These are phyloP conservation scores for Striga asiatica DNA, from an alignment of 257 asterid species.

Conservation along the genomic window DNA sequence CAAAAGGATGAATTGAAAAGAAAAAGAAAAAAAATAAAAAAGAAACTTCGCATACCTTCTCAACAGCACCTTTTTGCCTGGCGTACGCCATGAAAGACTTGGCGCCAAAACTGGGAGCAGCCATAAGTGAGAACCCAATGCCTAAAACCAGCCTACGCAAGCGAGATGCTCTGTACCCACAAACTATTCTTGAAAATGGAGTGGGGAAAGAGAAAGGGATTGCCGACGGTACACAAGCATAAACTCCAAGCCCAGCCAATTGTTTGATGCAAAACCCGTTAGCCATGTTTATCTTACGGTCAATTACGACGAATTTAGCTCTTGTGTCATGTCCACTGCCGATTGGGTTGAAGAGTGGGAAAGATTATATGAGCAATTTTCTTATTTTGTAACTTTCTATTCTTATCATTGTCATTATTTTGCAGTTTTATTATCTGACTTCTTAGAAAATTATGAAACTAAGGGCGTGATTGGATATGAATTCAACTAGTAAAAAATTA, in stretches of 20 bases:
- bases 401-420: too few species aligned
- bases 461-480: too few species aligned
- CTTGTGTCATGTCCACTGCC: too few species aligned
- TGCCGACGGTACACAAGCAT: constrained; percentile 20
- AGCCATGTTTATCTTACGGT: too few species aligned
- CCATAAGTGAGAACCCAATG: constrained; percentile 59
- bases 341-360: too few species aligned
- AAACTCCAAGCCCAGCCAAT: constrained; percentile 15
- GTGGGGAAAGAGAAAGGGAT: constrained; percentile 16
- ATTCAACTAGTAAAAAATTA: too few species aligned
- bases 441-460: too few species aligned
- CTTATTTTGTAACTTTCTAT: too few species aligned
- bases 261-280: constrained; percentile 27
- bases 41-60: constrained; percentile 34
- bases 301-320: too few species aligned
- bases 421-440: too few species aligned
- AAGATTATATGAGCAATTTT: too few species aligned
- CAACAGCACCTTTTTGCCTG: constrained; percentile 46
- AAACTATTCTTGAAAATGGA: constrained; percentile 21
- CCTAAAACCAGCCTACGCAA: constrained; percentile 56
- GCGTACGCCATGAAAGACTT: constrained; percentile 78
- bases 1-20: constrained; percentile 5
- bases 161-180: constrained; percentile 18
- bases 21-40: not conserved
- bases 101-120: constrained; percentile 31